These are phyloP conservation scores for Turnera subulata DNA, from an alignment of 345 rosid species.

Conservation along the genomic window DNA sequence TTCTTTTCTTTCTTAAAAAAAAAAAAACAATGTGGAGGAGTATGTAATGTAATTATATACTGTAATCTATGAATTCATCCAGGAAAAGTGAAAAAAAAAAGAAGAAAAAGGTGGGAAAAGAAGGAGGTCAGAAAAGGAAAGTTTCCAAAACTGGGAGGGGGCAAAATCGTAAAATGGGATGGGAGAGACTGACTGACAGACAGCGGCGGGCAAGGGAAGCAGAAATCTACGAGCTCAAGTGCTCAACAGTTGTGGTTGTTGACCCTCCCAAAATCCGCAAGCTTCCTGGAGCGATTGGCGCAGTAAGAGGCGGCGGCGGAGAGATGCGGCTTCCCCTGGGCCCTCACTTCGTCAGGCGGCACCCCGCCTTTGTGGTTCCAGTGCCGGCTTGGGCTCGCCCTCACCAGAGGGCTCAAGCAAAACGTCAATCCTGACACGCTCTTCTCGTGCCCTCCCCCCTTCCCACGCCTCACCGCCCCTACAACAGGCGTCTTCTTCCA, in stretches of 20 bases:
- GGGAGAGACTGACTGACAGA: no score
- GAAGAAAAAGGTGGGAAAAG: no score
- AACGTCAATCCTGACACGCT: constrained; percentile 57
- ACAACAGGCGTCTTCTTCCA: constrained; percentile 38
- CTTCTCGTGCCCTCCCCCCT: constrained; percentile 29
- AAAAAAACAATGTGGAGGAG: no score
- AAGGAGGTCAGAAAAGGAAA: not conserved
- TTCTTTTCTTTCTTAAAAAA: no score
- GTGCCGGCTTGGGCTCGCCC: constrained; percentile 73
- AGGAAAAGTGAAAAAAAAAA: no score
- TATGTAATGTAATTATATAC: no score
- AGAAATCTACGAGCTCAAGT: constrained; percentile 25
- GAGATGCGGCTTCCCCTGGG: constrained; percentile 54
- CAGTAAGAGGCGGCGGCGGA: constrained; percentile 67
- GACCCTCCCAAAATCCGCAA: constrained; percentile 79
- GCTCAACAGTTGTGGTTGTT: constrained; percentile 61
- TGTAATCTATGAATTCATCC: no score
- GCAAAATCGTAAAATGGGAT: no score
- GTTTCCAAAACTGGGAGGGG: not conserved
- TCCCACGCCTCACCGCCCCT: constrained; percentile 33
- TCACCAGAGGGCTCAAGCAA: constrained; percentile 85
- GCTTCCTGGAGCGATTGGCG: constrained; percentile 83
- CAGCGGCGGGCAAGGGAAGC: no score
- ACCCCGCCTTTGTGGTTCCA: constrained; percentile 53
- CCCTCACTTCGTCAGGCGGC: constrained; percentile 49